A percentile compares a stretch with the other conserved stretches of the same genome.
phyloP scores from a whole-genome alignment of 768 basidiomycete species.

The Panus rudis region DNA sequence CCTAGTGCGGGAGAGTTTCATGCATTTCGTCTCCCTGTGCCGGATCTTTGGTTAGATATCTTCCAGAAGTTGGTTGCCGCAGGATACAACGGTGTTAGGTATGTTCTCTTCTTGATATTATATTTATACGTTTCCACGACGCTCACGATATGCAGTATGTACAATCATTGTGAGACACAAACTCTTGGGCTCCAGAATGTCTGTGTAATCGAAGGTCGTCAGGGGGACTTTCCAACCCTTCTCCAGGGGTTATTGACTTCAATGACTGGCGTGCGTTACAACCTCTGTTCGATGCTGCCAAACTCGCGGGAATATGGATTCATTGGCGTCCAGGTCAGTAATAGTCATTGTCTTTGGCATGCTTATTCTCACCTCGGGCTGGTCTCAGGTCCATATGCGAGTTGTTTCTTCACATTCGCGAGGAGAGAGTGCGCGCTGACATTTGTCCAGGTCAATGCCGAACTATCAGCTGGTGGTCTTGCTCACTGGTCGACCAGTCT shows the following conservation, averaged over 20 bases:
- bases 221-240: slow-evolving; percentile 65
- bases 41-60: slow-evolving; percentile 74
- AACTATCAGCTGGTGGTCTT: slow-evolving; percentile 73
- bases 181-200: not conserved
- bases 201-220: not conserved
- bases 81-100: slow-evolving; percentile 68
- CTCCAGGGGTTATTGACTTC: slow-evolving; percentile 70
- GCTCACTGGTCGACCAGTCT: slow-evolving; percentile 65
- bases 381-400: slow-evolving; percentile 22
- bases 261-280: slow-evolving; percentile 60
- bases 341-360: not conserved
- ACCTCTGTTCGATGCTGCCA: slow-evolving; percentile 72
- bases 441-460: slow-evolving; percentile 59
- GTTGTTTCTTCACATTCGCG: not conserved
- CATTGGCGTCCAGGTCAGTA: slow-evolving; percentile 68
- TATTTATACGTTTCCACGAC: too few species aligned
- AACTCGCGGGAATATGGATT: slow-evolving; percentile 68
- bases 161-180: slow-evolving; percentile 50
- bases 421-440: not conserved
- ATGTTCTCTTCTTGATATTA: not conserved
- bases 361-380: not conserved
- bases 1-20: slow-evolving; percentile 85
- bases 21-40: slow-evolving; percentile 74
- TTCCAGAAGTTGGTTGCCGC: slow-evolving; percentile 77
- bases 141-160: slow-evolving; percentile 38